Conservation (phyloP, 2,329 filamentous ascomycete genomes). For the Xylaria digitata region DNA sequence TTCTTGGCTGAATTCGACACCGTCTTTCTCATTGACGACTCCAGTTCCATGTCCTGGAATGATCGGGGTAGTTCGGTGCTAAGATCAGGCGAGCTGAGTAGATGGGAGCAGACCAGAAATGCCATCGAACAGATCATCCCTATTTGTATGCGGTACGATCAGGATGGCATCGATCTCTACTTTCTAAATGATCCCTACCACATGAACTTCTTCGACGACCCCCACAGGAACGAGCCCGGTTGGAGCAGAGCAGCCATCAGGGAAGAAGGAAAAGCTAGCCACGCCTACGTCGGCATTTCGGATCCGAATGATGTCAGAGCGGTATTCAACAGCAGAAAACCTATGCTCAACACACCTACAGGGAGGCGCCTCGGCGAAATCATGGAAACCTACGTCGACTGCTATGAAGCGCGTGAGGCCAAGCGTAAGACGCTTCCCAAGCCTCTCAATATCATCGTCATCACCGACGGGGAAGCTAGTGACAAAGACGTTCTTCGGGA, state of each 20-base stretch:
- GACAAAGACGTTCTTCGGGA: conserved; percentile 77
- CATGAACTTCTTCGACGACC: conserved; percentile 48
- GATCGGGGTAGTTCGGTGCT: conserved; percentile 49
- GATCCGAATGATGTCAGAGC: conserved; percentile 67
- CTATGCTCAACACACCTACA: conserved; percentile 77
- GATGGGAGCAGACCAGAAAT: conserved; percentile 78
- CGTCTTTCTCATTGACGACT: conserved; percentile 91
- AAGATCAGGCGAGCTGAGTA: conserved; percentile 16
- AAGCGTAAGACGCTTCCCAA: conserved; percentile 65
- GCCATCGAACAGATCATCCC: conserved; percentile 81
- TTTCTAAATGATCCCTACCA: conserved; percentile 79
- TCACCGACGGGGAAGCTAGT: conserved; percentile 86
- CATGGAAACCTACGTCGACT: conserved; percentile 75
- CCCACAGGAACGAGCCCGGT: conserved; percentile 9
- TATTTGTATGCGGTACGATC: conserved; percentile 82
- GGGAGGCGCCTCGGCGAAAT: conserved; percentile 78
- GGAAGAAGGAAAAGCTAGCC: conserved; percentile 51
- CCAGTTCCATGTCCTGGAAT: conserved; percentile 80
- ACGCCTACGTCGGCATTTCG: conserved; percentile 74
- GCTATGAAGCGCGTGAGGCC: conserved; percentile 57
- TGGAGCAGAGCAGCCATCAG: conserved; percentile 9
- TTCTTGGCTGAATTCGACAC: conserved; percentile 88
- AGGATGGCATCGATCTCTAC: conserved; percentile 89
- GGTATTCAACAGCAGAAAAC: conserved; percentile 77
- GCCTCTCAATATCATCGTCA: conserved; percentile 89